Evolutionary conservation across 1,284 basidiomycete genomes (phyloP).

Genomic region (Ustilago cynodontis): DNA sequence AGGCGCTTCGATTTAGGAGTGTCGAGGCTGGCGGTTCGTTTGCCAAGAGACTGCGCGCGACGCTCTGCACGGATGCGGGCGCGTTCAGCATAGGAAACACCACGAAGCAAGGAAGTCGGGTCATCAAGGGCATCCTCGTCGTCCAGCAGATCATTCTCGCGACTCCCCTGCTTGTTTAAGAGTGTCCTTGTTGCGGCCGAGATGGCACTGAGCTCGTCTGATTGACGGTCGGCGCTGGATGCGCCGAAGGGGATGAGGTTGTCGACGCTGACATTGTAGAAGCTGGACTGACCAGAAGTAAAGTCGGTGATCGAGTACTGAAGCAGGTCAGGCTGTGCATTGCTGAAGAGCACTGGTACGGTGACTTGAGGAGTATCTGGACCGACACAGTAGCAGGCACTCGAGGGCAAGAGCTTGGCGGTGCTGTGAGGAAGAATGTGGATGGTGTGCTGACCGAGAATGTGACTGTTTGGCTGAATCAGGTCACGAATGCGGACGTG

Average conservation of each 20-base stretch:
- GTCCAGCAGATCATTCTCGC: slow-evolving; percentile 26
- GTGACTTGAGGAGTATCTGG: slow-evolving; percentile 75
- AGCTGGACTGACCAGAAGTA: slow-evolving; percentile 72
- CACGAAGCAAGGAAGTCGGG: slow-evolving; percentile 38
- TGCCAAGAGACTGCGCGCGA: slow-evolving; percentile 24
- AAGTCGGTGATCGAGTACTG: slow-evolving; percentile 83
- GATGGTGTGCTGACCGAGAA: slow-evolving; percentile 89
- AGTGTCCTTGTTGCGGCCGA: slow-evolving; percentile 28
- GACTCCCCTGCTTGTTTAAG: slow-evolving; percentile 8
- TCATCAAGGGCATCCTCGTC: slow-evolving; percentile 44
- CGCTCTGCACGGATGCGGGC: slow-evolving; percentile 42
- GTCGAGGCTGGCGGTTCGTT: slow-evolving; percentile 25
- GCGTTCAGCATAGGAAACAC: slow-evolving; percentile 45
- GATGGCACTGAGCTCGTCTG: slow-evolving; percentile 37
- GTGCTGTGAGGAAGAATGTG: slow-evolving; percentile 85
- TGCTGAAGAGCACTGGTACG: slow-evolving; percentile 87
- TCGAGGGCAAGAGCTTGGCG: slow-evolving; percentile 80
- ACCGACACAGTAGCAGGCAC: slow-evolving; percentile 76
- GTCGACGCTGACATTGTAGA: slow-evolving; percentile 78
- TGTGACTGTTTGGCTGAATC: slow-evolving; percentile 73
- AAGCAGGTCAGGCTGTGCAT: slow-evolving; percentile 82
- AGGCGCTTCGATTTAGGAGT: slow-evolving; percentile 29
- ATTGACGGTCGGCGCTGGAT: slow-evolving; percentile 15
- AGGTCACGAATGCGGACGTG: slow-evolving; percentile 70
- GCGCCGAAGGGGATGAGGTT: slow-evolving; percentile 74